Conservation (phyloP, 2,329 filamentous ascomycete genomes). For the Penicillium occitanis region DNA sequence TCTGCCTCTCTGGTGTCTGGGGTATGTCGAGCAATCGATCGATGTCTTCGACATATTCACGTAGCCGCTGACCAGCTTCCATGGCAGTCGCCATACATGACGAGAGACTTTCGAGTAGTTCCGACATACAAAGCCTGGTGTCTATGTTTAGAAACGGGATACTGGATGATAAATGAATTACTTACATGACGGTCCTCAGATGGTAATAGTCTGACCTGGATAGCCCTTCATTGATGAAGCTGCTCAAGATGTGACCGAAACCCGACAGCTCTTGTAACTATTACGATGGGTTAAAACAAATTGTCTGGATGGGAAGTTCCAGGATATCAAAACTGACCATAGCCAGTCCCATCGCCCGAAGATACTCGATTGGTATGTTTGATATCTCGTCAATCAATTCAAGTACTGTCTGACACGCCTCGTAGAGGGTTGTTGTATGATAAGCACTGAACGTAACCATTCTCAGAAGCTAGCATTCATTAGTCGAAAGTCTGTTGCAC, state of each 20-base stretch:
- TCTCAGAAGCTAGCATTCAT: conserved; percentile 5
- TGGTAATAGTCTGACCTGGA: conserved; percentile 12
- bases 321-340: neutral
- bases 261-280: conserved; percentile 16
- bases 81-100: conserved; percentile 3
- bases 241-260: conserved; percentile 11
- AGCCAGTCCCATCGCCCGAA: conserved; percentile 12
- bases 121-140: conserved; percentile 13
- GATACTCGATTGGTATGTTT: conserved; percentile 16
- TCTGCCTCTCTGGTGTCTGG: neutral
- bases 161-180: neutral
- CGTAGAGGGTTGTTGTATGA: conserved; percentile 13
- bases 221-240: conserved; percentile 9
- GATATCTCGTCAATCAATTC: conserved; percentile 15
- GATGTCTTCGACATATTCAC: conserved; percentile 13
- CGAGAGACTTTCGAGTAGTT: conserved; percentile 12
- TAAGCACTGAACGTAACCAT: conserved; percentile 14
- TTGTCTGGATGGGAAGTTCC: neutral
- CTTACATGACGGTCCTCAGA: conserved; percentile 13
- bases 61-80: conserved; percentile 10
- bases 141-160: neutral
- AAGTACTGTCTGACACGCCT: conserved; percentile 14
- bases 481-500: neutral
- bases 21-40: conserved; percentile 10
- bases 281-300: neutral